Evolutionary conservation across 768 basidiomycete genomes (phyloP).

Genomic region (Mrakia frigida): DNA sequence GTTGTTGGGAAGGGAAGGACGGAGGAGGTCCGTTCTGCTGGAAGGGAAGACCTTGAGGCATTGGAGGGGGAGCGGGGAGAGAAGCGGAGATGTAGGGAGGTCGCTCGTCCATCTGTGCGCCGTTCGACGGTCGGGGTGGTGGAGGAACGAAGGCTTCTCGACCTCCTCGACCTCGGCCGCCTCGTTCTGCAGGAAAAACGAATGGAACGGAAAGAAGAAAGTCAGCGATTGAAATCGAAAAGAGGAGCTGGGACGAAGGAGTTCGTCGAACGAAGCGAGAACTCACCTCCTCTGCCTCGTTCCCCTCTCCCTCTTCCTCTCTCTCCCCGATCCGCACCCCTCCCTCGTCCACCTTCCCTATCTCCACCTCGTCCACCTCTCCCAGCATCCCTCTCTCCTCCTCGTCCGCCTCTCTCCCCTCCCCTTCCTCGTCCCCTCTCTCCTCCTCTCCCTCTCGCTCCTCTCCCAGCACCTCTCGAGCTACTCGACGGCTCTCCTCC

Average conservation of each 20-base stretch:
- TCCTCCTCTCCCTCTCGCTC: neutral
- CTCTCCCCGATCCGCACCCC: neutral
- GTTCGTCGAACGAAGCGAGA: neutral
- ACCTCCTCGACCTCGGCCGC: constrained; percentile 2
- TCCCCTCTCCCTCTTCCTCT: constrained; percentile 11
- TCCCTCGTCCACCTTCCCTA: constrained; percentile 1
- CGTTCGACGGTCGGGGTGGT: neutral
- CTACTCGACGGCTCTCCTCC: neutral
- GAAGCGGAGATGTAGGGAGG: neutral
- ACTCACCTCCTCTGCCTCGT: constrained; percentile 13
- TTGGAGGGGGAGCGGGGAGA: constrained; percentile 5
- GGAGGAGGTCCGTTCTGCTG: neutral
- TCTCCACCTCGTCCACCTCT: constrained; percentile 5
- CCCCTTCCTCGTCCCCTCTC: constrained; percentile 12
- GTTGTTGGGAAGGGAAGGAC: neutral
- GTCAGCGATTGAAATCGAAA: neutral
- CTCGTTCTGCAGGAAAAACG: neutral
- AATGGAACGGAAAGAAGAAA: neutral
- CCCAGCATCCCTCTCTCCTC: constrained; percentile 5
- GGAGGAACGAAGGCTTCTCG: neutral
- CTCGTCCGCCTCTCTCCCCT: constrained; percentile 13
- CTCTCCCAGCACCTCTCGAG: constrained; percentile 17
- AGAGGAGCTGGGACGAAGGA: neutral
- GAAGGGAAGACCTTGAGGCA: neutral
- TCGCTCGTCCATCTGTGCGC: neutral